phyloP scores from a whole-genome alignment of 805 yeast species.

The Pichia kluyveri region DNA sequence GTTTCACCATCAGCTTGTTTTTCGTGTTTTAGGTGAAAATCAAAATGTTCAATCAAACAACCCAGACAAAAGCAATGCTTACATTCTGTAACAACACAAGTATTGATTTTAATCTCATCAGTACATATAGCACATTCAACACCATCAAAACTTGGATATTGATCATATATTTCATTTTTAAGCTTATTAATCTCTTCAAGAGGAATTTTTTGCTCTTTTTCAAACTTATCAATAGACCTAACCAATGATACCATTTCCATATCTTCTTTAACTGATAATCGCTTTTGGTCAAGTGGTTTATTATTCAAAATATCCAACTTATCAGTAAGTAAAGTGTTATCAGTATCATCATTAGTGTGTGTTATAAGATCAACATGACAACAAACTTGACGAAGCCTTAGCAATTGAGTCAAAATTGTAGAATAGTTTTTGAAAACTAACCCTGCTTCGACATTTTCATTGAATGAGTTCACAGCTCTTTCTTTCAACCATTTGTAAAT shows the following conservation, averaged over 20 bases:
- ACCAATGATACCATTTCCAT: slow-evolving; percentile 18
- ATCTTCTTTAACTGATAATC: slow-evolving; percentile 9
- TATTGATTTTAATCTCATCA: slow-evolving; percentile 46
- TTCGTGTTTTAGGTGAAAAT: slow-evolving; percentile 37
- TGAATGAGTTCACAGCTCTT: slow-evolving; percentile 55
- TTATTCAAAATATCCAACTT: not conserved
- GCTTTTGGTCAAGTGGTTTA: slow-evolving; percentile 1
- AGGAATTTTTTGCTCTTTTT: slow-evolving; percentile 16
- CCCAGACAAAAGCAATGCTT: slow-evolving; percentile 70
- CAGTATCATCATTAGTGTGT: slow-evolving; percentile 33
- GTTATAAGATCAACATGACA: slow-evolving; percentile 70
- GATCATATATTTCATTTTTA: slow-evolving; percentile 24
- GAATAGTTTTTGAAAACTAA: slow-evolving; percentile 65
- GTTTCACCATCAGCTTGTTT: not conserved
- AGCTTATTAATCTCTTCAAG: slow-evolving; percentile 18
- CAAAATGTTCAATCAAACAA: slow-evolving; percentile 68
- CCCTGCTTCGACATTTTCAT: slow-evolving; percentile 53
- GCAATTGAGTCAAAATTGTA: slow-evolving; percentile 70
- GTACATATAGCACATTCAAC: slow-evolving; percentile 82
- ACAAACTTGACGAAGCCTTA: slow-evolving; percentile 80
- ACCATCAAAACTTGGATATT: slow-evolving; percentile 29
- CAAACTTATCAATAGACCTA: slow-evolving; percentile 18
- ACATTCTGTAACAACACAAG: slow-evolving; percentile 56
- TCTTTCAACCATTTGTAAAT: slow-evolving; percentile 63
- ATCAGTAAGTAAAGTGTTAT: not conserved